These are phyloP conservation scores for Clitocybe nebularis DNA, from an alignment of 1,284 basidiomycete genomes.

Conservation along the genomic window DNA sequence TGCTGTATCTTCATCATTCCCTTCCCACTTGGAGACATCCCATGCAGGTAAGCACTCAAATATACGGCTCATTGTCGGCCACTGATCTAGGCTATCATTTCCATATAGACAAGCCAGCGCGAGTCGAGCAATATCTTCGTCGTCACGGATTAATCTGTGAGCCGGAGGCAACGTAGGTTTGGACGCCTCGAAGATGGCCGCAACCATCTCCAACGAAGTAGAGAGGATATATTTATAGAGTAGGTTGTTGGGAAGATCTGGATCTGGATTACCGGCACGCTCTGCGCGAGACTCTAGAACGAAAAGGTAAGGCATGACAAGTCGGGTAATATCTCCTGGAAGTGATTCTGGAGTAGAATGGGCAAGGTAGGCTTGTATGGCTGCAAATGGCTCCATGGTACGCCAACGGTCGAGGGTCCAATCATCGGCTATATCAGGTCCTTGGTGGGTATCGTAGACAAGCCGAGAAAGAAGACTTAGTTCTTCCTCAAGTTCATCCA, in stretches of 20 bases:
- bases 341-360: slow-evolving; percentile 65
- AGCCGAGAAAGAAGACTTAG: slow-evolving; percentile 80
- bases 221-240: slow-evolving; percentile 76
- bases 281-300: slow-evolving; percentile 85
- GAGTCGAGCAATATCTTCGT: slow-evolving; percentile 80
- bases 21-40: slow-evolving; percentile 57
- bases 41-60: slow-evolving; percentile 94
- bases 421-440: slow-evolving; percentile 37
- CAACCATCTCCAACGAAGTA: slow-evolving; percentile 62
- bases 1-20: slow-evolving; percentile 65
- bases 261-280: slow-evolving; percentile 68
- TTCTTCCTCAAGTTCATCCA: slow-evolving; percentile 88
- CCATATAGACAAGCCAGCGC: slow-evolving; percentile 91
- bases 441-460: slow-evolving; percentile 73
- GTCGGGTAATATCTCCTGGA: slow-evolving; percentile 65
- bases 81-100: slow-evolving; percentile 64
- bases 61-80: slow-evolving; percentile 82
- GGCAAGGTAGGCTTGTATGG: slow-evolving; percentile 73
- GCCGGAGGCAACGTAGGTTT: slow-evolving; percentile 76
- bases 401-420: slow-evolving; percentile 79
- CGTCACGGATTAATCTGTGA: slow-evolving; percentile 74
- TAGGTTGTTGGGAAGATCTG: slow-evolving; percentile 54
- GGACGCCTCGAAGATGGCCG: slow-evolving; percentile 81
- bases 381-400: slow-evolving; percentile 55
- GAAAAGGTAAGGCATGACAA: slow-evolving; percentile 88